Evolutionary conservation across 2,329 filamentous ascomycete species (phyloP).

Genomic region (Diaporthe batatas): DNA sequence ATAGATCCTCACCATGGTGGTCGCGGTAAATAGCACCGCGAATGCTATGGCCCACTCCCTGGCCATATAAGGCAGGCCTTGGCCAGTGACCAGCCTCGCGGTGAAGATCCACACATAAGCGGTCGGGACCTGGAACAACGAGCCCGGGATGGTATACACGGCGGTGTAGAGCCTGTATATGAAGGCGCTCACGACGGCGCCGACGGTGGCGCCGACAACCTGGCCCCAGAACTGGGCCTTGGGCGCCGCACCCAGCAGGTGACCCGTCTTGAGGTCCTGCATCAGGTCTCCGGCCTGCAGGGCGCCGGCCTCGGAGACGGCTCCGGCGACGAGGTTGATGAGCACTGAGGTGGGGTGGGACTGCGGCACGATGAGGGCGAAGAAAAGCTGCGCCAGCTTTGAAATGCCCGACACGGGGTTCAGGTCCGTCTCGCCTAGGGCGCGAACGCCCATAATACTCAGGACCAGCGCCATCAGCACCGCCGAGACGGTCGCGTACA

Average conservation of each 20-base stretch:
- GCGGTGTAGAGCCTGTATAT: constrained; percentile 90
- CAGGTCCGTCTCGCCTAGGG: constrained; percentile 86
- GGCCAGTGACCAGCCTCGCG: constrained; percentile 89
- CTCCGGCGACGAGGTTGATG: constrained; percentile 94
- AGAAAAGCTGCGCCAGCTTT: constrained; percentile 95
- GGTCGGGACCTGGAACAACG: constrained; percentile 93
- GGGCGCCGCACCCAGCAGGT: constrained; percentile 90
- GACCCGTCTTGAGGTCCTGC: constrained; percentile 97
- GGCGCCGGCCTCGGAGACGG: constrained; percentile 74
- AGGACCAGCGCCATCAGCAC: constrained; percentile 86
- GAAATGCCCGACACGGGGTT: constrained; percentile 97
- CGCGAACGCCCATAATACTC: constrained; percentile 80
- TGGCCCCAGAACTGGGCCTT: constrained; percentile 98
- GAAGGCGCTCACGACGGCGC: constrained; percentile 86
- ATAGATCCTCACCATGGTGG: constrained; percentile 79
- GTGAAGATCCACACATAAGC: constrained; percentile 99
- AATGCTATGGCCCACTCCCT: constrained; percentile 82
- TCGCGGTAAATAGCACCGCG: constrained; percentile 78
- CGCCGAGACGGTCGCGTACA: constrained; percentile 80
- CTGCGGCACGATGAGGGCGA: constrained; percentile 88
- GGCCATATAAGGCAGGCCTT: constrained; percentile 87
- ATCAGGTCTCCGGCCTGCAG: constrained; percentile 96
- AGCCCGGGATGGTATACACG: constrained; percentile 89
- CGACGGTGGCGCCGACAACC: constrained; percentile 88
- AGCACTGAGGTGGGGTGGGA: constrained; percentile 87